These are phyloP conservation scores for Penicillium cinerascens DNA, from an alignment of 495 filamentous ascomycete species.

Conservation along the genomic window DNA sequence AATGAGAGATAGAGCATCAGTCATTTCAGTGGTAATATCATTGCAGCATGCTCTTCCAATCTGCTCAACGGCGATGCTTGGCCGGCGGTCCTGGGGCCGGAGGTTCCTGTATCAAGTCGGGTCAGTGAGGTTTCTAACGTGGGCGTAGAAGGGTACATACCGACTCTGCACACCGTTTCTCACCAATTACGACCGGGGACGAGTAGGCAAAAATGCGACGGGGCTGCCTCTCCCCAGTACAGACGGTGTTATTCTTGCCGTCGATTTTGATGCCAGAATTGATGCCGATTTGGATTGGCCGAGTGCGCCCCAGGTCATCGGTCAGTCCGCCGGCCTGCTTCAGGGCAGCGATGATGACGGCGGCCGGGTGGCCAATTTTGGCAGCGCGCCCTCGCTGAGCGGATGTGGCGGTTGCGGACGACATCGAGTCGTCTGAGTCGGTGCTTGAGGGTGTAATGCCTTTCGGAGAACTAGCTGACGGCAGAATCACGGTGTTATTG, in stretches of 20 bases:
- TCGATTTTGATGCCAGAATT: conserved; percentile 26
- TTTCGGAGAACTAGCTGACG: conserved; percentile 10
- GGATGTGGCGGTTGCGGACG: not conserved
- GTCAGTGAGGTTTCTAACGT: not conserved
- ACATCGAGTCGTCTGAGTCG: not conserved
- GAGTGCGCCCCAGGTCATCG: conserved; percentile 5
- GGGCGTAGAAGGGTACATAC: conserved; percentile 13
- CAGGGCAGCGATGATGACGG: conserved; percentile 9
- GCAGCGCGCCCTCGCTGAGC: not conserved
- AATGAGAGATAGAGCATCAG: not conserved
- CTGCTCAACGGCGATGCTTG: not conserved
- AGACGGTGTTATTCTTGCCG: conserved; percentile 23
- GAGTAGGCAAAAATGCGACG: not conserved
- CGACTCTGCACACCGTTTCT: conserved; percentile 29
- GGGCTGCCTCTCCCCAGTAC: conserved; percentile 1
- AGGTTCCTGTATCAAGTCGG: not conserved
- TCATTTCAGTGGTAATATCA: not conserved
- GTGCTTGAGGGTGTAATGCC: not conserved
- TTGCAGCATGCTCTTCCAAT: not conserved
- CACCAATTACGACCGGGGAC: not conserved
- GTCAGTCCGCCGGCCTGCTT: conserved; percentile 5
- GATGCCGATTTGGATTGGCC: conserved; percentile 11
- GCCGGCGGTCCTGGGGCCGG: not conserved
- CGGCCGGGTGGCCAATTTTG: not conserved
- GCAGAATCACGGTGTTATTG: conserved; percentile 29